phyloP scores from a whole-genome alignment of 2,329 filamentous ascomycete genomes.

The Cercospora sojina region DNA sequence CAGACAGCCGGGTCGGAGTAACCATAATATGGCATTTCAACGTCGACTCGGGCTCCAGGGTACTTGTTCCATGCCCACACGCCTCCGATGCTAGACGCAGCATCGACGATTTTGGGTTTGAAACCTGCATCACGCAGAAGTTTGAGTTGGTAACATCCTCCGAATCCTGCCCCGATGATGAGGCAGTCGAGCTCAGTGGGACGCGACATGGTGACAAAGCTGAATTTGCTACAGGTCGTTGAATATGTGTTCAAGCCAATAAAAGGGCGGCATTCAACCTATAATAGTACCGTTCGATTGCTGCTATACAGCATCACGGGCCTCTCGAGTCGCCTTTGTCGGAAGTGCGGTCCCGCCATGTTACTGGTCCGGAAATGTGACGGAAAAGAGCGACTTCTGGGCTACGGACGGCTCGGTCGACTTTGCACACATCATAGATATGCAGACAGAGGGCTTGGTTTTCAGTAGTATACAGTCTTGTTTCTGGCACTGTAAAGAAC shows the following conservation, averaged over 20 bases:
- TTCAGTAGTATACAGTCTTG: neutral
- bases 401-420: neutral
- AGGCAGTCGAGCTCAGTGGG: constrained; percentile 6
- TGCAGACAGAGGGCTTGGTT: neutral
- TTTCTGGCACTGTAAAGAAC: neutral
- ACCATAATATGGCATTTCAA: constrained; percentile 48
- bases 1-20: constrained; percentile 48
- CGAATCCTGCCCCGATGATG: constrained; percentile 23
- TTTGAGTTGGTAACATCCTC: constrained; percentile 26
- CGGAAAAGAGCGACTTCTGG: neutral
- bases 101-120: constrained; percentile 36
- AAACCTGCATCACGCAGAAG: constrained; percentile 35
- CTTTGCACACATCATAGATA: neutral
- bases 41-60: constrained; percentile 47
- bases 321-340: neutral
- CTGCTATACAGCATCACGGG: neutral
- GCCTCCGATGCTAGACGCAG: constrained; percentile 36
- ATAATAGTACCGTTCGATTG: neutral
- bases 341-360: neutral
- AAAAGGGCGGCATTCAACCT: neutral
- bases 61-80: constrained; percentile 41
- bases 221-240: neutral
- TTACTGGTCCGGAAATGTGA: neutral
- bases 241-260: neutral
- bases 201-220: neutral